Evolutionary conservation across 352 stramenopile species (phyloP).

Genomic region (Phytopythium oedochilum): DNA sequence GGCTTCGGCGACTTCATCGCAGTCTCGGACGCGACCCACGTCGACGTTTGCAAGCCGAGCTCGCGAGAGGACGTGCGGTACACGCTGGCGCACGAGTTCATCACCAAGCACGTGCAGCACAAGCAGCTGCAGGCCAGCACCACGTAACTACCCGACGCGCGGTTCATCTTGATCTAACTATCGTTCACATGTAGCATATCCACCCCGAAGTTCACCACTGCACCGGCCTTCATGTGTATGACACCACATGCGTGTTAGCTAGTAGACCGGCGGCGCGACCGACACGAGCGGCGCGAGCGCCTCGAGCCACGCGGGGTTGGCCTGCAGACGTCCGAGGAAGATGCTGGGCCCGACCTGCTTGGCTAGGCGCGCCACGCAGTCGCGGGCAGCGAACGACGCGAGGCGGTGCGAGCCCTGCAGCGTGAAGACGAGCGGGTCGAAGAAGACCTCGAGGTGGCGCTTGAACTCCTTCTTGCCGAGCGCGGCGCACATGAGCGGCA

Average conservation of each 20-base stretch:
- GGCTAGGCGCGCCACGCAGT: conserved; percentile 73
- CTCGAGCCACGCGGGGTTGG: conserved; percentile 56
- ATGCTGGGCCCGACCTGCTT: conserved; percentile 81
- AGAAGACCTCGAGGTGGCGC: conserved; percentile 78
- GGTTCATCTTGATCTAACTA: background rate
- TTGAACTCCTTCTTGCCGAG: conserved; percentile 85
- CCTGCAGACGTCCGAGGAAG: conserved; percentile 73
- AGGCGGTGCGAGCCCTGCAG: conserved; percentile 66
- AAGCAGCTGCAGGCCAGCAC: background rate
- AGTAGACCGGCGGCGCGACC: conserved; percentile 22
- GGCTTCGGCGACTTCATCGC: conserved; percentile 69
- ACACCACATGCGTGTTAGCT: background rate
- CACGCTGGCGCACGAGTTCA: conserved; percentile 57
- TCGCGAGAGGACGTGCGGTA: conserved; percentile 57
- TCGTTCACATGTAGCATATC: background rate
- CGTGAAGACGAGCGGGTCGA: conserved; percentile 81
- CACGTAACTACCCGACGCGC: background rate
- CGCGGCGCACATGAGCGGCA: conserved; percentile 62
- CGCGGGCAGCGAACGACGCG: conserved; percentile 60
- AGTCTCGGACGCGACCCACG: conserved; percentile 55
- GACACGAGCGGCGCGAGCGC: conserved; percentile 40
- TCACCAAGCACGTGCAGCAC: conserved; percentile 20
- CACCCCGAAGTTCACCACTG: too few species aligned
- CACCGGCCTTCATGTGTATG: too few species aligned
- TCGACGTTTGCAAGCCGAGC: conserved; percentile 74